These are phyloP conservation scores for Omphalotus guepiniiformis DNA, from an alignment of 768 basidiomycete genomes.

Conservation along the genomic window DNA sequence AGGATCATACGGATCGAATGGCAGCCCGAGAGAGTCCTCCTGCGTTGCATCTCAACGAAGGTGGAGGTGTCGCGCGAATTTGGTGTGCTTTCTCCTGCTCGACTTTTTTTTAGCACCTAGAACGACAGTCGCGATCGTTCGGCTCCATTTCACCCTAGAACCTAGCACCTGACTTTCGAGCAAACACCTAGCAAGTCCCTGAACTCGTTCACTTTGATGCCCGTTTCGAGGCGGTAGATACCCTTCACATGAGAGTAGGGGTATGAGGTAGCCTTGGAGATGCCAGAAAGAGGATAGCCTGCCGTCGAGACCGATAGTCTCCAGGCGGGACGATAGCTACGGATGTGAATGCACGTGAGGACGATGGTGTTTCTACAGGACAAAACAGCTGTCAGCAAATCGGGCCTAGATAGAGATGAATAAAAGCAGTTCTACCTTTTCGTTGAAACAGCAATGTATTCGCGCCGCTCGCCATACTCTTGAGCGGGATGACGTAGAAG, in stretches of 20 bases:
- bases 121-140: too few species aligned
- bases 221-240: conserved; percentile 84
- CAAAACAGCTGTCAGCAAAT: too few species aligned
- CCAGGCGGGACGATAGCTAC: conserved; percentile 89
- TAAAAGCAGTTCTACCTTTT: too few species aligned
- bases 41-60: too few species aligned
- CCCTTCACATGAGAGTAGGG: conserved; percentile 80
- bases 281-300: conserved; percentile 91
- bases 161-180: conserved; percentile 78
- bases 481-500: conserved; percentile 81
- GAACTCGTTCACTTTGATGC: conserved; percentile 85
- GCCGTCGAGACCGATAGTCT: conserved; percentile 88
- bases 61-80: too few species aligned
- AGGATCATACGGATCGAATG: too few species aligned
- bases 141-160: conserved; percentile 82
- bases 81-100: too few species aligned
- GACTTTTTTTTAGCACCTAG: too few species aligned
- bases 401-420: too few species aligned
- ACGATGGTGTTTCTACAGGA: too few species aligned
- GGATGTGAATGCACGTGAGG: too few species aligned
- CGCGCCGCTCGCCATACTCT: conserved; percentile 64
- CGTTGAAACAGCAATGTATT: conserved; percentile 62
- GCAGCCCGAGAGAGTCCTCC: too few species aligned
- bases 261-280: conserved; percentile 68
- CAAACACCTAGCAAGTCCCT: conserved; percentile 78